phyloP scores from a whole-genome alignment of 495 filamentous ascomycete species.

The Podospora anserina region DNA sequence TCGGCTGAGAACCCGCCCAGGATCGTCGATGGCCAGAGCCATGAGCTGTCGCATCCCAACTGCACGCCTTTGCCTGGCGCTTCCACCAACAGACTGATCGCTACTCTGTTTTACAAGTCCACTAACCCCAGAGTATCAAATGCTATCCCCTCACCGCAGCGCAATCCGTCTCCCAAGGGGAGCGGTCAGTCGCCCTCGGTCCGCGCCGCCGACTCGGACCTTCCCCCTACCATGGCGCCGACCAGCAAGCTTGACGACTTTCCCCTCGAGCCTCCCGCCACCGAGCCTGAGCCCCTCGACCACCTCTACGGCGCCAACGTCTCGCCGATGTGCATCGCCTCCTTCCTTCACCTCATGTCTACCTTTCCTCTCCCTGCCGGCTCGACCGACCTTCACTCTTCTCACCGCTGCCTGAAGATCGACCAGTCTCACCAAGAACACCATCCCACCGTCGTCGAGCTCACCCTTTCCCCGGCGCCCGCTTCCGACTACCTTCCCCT shows the following conservation, averaged over 20 bases:
- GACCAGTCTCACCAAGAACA: constrained; percentile 35
- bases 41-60: constrained; percentile 55
- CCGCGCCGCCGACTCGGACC: constrained; percentile 37
- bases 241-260: constrained; percentile 65
- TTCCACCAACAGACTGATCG: constrained; percentile 51
- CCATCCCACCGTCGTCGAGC: constrained; percentile 66
- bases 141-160: constrained; percentile 35
- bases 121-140: constrained; percentile 33
- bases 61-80: constrained; percentile 48
- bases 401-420: constrained; percentile 67
- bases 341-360: constrained; percentile 74
- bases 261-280: constrained; percentile 66
- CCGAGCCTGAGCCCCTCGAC: constrained; percentile 62
- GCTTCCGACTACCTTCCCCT: constrained; percentile 66
- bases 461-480: constrained; percentile 65
- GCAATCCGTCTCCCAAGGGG: constrained; percentile 23
- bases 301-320: constrained; percentile 74
- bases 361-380: constrained; percentile 56
- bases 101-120: constrained; percentile 68
- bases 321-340: constrained; percentile 75
- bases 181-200: constrained; percentile 25
- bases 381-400: constrained; percentile 58
- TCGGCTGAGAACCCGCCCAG: constrained; percentile 49
- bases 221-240: constrained; percentile 57
- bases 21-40: constrained; percentile 55